Evolutionary conservation across 345 rosid species (phyloP).

Genomic region (Stellera chamaejasme): DNA sequence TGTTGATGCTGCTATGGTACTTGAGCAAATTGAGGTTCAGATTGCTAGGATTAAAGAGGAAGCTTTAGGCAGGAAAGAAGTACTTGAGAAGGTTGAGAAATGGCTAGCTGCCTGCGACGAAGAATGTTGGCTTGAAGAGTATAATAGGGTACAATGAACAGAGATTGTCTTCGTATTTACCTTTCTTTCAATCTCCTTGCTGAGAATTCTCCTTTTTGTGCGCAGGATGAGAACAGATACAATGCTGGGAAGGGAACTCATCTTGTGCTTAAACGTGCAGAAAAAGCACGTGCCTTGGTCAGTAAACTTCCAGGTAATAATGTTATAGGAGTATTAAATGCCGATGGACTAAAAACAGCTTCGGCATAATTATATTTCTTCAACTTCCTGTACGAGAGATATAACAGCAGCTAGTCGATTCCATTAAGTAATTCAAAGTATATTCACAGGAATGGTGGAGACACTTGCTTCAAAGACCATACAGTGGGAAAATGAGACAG

Average conservation of each 20-base stretch:
- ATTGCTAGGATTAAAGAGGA: conserved; percentile 83
- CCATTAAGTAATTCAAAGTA: background rate
- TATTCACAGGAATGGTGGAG: conserved; percentile 72
- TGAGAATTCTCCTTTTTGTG: conserved; percentile 12
- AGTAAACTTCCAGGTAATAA: conserved; percentile 81
- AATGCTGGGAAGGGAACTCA: conserved; percentile 98
- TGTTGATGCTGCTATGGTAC: conserved; percentile 53
- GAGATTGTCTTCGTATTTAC: too few relatives aligned
- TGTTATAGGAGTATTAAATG: background rate
- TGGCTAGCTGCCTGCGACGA: conserved; percentile 95
- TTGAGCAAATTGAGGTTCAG: conserved; percentile 80
- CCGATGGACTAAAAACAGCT: background rate
- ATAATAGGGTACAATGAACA: conserved; percentile 52
- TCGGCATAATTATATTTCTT: too few relatives aligned
- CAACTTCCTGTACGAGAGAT: too few relatives aligned
- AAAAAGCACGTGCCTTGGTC: conserved; percentile 92
- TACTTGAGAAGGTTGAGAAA: conserved; percentile 92
- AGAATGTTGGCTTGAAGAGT: conserved; percentile 98
- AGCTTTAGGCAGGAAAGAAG: conserved; percentile 81
- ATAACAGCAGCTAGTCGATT: too few relatives aligned
- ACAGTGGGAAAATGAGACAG: conserved; percentile 89
- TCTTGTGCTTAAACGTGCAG: conserved; percentile 93
- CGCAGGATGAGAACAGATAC: conserved; percentile 91
- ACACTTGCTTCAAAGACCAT: conserved; percentile 73
- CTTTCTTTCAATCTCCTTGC: conserved; percentile 3